Evolutionary conservation across 148 eudicot genomes (phyloP), one percentile per base, ranked within the genome.

Genomic region (Rhododendron griersonianum): DNA sequence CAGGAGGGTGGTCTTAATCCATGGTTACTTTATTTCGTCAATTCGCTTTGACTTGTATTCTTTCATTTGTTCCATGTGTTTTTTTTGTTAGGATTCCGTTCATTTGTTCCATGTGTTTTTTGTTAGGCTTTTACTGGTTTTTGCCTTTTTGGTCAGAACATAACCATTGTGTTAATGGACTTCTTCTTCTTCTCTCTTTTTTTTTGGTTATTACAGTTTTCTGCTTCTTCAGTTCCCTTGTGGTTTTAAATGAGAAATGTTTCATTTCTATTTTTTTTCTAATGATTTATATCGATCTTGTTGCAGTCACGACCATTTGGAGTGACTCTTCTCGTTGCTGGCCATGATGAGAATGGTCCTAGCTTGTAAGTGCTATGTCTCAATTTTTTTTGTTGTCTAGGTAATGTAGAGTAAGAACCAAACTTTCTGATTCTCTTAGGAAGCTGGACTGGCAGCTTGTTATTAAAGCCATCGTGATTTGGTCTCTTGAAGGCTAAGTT

Each of bases 341-440:
- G 95, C 75, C 92, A 92, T 82, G 98, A 97, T 91, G 98, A 97
- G 88, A 90, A 97, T 86, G 99, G 99, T 71, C 98, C 99, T 48
- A 94, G 98, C 90, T 80, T 97, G 99, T 97, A 91, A 94, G 99
- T 91, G 87, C 28, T 83, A 79, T 75, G 47, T 76, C 50, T 18
- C 5, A 37, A 15, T 0, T 41, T 41, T 41, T 51, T 19, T 47
- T 45, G 81, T 74, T 74, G 0, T 39, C 44, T 14, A 15, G 41
- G 78, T 74, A 74, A 74, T 21, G 13, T 15, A 11, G 21, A 8
- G 51, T 48, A 48, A 48, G 51, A 48, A 1, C 51, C 11, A 48
- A 48, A 48, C 51, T 0, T 48, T 14, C 15, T 55, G 61, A 2
- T 14, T 13, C 44, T 41, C 7, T 41, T 41, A 0, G 44, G 44